phyloP scores from a whole-genome alignment of 108 stramenopile species.

The Pseudonitzschia multistriata region DNA sequence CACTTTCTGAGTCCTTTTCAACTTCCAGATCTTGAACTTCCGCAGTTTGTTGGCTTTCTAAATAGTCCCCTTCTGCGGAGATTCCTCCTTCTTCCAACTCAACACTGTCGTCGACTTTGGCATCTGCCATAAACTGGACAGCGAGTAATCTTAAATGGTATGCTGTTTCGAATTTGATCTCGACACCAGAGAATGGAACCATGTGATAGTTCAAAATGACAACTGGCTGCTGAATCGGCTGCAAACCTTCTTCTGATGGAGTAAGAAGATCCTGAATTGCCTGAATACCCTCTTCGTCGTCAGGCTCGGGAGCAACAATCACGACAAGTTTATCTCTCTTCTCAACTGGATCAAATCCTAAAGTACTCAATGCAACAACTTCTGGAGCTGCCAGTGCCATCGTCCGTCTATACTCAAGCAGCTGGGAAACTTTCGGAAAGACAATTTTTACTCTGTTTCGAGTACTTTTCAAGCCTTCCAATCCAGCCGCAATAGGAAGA shows the following conservation, averaged over 20 bases:
- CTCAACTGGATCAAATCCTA: slow-evolving; percentile 85
- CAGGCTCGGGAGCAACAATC: slow-evolving; percentile 80
- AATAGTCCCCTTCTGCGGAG: slow-evolving; percentile 3
- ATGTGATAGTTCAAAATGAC: slow-evolving; percentile 88
- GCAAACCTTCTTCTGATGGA: slow-evolving; percentile 37
- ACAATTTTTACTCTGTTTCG: slow-evolving; percentile 88
- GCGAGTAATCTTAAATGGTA: slow-evolving; percentile 83
- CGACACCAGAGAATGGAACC: slow-evolving; percentile 63
- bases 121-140: slow-evolving; percentile 85
- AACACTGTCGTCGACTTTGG: slow-evolving; percentile 41
- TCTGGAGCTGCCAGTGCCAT: slow-evolving; percentile 87
- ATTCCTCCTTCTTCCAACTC: slow-evolving; percentile 29
- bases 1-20: slow-evolving; percentile 22
- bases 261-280: slow-evolving; percentile 69
- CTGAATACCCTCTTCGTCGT: slow-evolving; percentile 67
- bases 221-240: slow-evolving; percentile 59
- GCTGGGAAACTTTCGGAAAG: slow-evolving; percentile 85
- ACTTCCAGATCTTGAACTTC: slow-evolving; percentile 16
- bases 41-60: slow-evolving; percentile 9
- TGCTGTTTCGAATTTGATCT: slow-evolving; percentile 63
- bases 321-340: slow-evolving; percentile 81
- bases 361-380: slow-evolving; percentile 78
- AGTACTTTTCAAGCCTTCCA: slow-evolving; percentile 65
- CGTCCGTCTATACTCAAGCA: slow-evolving; percentile 71
- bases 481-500: slow-evolving; percentile 81